Conservation (phyloP, 306 rosid genomes). For the apple (Malus domestica) region DNA sequence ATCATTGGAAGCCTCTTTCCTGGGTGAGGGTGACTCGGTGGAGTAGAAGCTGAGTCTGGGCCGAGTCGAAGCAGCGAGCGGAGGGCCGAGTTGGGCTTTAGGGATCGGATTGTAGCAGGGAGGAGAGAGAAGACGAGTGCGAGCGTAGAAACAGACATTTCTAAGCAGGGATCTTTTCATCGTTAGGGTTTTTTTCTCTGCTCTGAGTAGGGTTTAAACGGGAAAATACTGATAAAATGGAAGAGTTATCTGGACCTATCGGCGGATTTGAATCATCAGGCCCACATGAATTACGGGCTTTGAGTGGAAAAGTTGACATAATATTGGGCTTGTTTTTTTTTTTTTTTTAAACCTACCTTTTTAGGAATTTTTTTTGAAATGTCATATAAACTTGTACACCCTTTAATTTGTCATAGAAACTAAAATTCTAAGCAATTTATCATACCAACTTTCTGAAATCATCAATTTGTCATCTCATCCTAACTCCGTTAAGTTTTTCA, state of each 20-base stretch:
- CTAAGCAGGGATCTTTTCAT: conserved; percentile 37
- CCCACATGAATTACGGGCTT: neutral
- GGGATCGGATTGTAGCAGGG: neutral
- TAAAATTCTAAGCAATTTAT: too few species aligned
- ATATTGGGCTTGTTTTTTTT: too few species aligned
- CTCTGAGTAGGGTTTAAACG: neutral
- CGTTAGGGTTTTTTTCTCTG: neutral
- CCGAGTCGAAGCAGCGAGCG: conserved; percentile 19
- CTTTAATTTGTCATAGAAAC: too few species aligned
- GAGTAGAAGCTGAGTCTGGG: conserved; percentile 41
- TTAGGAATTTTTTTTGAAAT: too few species aligned
- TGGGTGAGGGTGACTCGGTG: conserved; percentile 9
- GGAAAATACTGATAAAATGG: neutral
- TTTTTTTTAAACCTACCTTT: too few species aligned
- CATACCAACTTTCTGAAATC: too few species aligned
- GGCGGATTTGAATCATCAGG: neutral
- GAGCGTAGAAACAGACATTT: conserved; percentile 32
- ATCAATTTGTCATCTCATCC: too few species aligned
- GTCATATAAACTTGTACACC: too few species aligned
- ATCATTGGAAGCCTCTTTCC: conserved; percentile 2
- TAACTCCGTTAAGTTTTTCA: too few species aligned
- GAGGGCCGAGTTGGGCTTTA: neutral
- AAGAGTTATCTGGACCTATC: neutral
- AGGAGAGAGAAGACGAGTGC: conserved; percentile 26
- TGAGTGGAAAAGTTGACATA: neutral